Conservation (phyloP, 345 rosid species). For the Microthlaspi erraticum region DNA sequence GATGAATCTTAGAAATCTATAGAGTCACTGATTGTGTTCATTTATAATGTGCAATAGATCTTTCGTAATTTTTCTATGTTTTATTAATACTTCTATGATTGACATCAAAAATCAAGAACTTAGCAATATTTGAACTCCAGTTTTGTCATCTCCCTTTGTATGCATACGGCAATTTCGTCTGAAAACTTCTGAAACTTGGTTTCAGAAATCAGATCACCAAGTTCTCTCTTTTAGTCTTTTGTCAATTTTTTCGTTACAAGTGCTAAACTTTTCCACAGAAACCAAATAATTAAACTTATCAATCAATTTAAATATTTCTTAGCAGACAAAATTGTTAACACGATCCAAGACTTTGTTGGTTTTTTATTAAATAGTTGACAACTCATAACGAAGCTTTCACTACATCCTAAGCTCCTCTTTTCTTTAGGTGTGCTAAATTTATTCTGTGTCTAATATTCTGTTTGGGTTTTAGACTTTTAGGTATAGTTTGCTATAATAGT, state of each 20-base stretch:
- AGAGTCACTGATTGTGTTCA: too few species aligned
- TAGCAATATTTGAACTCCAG: too few species aligned
- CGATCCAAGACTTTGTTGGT: slow-evolving; percentile 25
- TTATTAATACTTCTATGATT: too few species aligned
- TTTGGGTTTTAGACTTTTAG: too few species aligned
- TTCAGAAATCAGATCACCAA: neutral
- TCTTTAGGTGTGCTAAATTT: too few species aligned
- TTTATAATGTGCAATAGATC: too few species aligned
- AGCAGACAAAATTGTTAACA: slow-evolving; percentile 24
- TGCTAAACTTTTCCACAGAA: neutral
- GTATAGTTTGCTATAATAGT: too few species aligned
- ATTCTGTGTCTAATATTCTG: too few species aligned
- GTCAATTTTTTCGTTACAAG: slow-evolving; percentile 6
- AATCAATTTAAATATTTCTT: slow-evolving; percentile 23
- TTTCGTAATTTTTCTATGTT: too few species aligned
- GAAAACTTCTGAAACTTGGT: neutral
- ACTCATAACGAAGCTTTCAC: slow-evolving; percentile 28
- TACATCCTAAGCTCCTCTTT: neutral
- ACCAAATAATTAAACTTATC: slow-evolving; percentile 27
- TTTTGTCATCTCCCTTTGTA: neutral
- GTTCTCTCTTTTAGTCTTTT: neutral
- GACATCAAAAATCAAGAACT: too few species aligned
- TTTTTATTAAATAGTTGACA: slow-evolving; percentile 30
- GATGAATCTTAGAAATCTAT: too few species aligned
- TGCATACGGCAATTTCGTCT: neutral